Evolutionary conservation across 805 yeast genomes (phyloP).

Genomic region (Yarrowia sp.): DNA sequence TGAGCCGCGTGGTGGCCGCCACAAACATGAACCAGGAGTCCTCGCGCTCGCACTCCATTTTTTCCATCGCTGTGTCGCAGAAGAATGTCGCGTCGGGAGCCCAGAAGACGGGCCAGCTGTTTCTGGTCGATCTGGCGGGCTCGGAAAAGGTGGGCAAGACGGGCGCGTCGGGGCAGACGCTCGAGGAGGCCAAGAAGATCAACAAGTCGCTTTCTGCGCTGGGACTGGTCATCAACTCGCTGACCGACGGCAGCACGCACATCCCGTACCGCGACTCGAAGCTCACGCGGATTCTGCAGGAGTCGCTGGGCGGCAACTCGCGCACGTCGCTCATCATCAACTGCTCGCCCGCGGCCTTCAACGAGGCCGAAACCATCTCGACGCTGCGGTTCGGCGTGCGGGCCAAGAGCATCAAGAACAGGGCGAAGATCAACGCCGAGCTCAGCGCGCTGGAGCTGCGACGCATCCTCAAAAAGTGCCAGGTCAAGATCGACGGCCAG

Average conservation of each 20-base stretch:
- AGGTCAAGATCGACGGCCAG: constrained; percentile 37
- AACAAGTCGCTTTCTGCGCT: constrained; percentile 74
- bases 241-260: constrained; percentile 68
- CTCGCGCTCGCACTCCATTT: constrained; percentile 77
- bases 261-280: constrained; percentile 77
- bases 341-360: constrained; percentile 61
- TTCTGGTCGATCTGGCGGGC: constrained; percentile 83
- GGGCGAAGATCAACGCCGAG: constrained; percentile 62
- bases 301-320: constrained; percentile 79
- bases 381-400: constrained; percentile 73
- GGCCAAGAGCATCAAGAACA: constrained; percentile 65
- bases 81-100: constrained; percentile 54
- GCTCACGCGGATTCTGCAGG: constrained; percentile 72
- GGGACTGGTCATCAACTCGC: constrained; percentile 76
- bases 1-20: constrained; percentile 53
- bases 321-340: constrained; percentile 70
- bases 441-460: constrained; percentile 51
- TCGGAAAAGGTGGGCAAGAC: constrained; percentile 77
- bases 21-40: constrained; percentile 73
- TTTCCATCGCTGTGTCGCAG: constrained; percentile 66
- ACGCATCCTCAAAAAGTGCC: constrained; percentile 39
- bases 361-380: constrained; percentile 65
- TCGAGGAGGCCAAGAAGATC: constrained; percentile 82
- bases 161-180: constrained; percentile 69
- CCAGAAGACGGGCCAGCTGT: constrained; percentile 60